Conservation (phyloP, 2,329 filamentous ascomycete genomes). For the Niveomyces coronatus region DNA sequence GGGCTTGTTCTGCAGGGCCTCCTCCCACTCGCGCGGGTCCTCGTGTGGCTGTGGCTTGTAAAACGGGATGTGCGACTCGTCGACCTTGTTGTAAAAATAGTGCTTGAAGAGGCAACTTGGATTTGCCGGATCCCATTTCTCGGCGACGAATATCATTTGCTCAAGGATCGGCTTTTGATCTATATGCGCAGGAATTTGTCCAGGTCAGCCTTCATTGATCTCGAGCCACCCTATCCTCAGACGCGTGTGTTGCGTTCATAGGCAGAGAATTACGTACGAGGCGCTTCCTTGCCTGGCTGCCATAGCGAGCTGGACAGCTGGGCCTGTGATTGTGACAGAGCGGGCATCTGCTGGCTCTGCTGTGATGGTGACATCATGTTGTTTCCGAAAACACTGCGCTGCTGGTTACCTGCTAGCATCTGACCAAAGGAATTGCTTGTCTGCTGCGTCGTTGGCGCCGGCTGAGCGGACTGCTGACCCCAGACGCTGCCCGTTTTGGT, state of each 20-base stretch:
- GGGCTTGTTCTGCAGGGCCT: constrained; percentile 71
- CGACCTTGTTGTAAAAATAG: constrained; percentile 83
- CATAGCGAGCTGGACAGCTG: constrained; percentile 41
- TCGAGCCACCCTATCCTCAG: too few species aligned
- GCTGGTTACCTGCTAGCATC: constrained; percentile 24
- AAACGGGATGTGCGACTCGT: constrained; percentile 63
- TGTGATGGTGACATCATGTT: constrained; percentile 26
- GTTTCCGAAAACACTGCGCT: constrained; percentile 22
- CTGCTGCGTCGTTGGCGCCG: constrained; percentile 16
- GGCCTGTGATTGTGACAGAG: constrained; percentile 34
- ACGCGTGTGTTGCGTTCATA: too few species aligned
- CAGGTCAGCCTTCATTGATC: not conserved
- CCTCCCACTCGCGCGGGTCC: constrained; percentile 72
- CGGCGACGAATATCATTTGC: constrained; percentile 58
- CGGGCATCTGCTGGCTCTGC: constrained; percentile 32
- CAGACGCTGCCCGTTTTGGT: constrained; percentile 27
- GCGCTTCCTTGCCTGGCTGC: constrained; percentile 41
- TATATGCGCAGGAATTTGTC: constrained; percentile 14
- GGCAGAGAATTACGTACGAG: too few species aligned
- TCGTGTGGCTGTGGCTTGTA: constrained; percentile 62
- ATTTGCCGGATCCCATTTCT: constrained; percentile 64
- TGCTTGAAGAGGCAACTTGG: constrained; percentile 66
- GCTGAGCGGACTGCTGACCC: constrained; percentile 27
- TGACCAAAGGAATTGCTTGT: constrained; percentile 21
- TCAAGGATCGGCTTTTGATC: constrained; percentile 63